These are phyloP conservation scores for Grosmannia huntii DNA, from an alignment of 2,329 filamentous ascomycete species.

Conservation along the genomic window DNA sequence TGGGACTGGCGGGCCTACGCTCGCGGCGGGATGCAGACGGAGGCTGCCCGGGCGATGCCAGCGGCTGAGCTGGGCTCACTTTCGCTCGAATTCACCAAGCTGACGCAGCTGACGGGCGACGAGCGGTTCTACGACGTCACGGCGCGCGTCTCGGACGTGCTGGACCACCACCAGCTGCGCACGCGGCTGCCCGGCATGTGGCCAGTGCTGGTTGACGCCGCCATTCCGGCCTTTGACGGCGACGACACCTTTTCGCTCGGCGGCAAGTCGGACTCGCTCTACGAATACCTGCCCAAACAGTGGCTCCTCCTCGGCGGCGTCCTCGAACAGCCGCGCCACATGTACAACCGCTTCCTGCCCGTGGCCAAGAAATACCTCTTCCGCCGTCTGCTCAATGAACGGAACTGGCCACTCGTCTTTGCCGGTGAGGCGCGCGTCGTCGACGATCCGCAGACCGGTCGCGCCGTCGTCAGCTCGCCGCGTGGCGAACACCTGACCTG, in stretches of 20 bases:
- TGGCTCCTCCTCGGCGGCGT: constrained; percentile 53
- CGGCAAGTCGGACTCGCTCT: constrained; percentile 43
- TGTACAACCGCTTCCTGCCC: constrained; percentile 18
- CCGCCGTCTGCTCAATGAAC: constrained; percentile 22
- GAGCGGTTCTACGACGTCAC: constrained; percentile 49
- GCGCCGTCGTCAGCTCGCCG: constrained; percentile 17
- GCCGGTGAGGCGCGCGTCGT: constrained; percentile 30
- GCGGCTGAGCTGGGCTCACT: constrained; percentile 45
- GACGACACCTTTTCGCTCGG: constrained; percentile 43
- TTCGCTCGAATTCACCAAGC: constrained; percentile 47
- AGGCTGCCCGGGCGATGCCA: constrained; percentile 22
- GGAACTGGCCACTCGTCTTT: constrained; percentile 30
- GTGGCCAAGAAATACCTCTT: constrained; percentile 27
- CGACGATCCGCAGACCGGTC: constrained; percentile 13
- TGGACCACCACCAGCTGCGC: constrained; percentile 38
- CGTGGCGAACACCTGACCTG: constrained; percentile 45
- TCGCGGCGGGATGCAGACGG: constrained; percentile 27
- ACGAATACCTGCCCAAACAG: constrained; percentile 54
- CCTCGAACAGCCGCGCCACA: constrained; percentile 25
- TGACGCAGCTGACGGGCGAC: constrained; percentile 50
- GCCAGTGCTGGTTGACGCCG: constrained; percentile 39
- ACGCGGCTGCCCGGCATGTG: constrained; percentile 50
- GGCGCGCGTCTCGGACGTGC: constrained; percentile 40
- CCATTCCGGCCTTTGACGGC: constrained; percentile 42
- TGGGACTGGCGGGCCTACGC: constrained; percentile 43